Percentiles rank a stretch among this genome's conserved stretches.
phyloP scores from a whole-genome alignment of 1,284 basidiomycete genomes.

The Rhodotorula sp. region DNA sequence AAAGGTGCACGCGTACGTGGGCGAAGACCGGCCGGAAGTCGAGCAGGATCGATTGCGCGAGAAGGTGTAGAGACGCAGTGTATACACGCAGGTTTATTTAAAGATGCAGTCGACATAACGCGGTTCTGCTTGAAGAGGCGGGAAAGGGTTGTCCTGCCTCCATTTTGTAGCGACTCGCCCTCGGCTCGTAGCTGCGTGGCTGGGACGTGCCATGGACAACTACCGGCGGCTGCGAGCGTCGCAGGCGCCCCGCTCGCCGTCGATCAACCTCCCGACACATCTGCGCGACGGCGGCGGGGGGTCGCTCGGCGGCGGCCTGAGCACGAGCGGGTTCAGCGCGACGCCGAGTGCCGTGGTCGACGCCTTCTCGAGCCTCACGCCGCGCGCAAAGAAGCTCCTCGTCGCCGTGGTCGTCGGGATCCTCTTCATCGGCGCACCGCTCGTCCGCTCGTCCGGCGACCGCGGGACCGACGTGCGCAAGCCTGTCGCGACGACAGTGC shows the following conservation, averaged over 20 bases:
- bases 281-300: background rate
- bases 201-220: background rate
- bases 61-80: background rate
- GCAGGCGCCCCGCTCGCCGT: background rate
- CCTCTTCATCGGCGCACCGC: background rate
- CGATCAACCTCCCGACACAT: background rate
- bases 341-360: background rate
- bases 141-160: no score
- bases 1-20: conserved; percentile 41
- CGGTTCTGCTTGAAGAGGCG: no score
- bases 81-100: background rate
- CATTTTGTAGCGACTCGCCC: no score
- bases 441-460: background rate
- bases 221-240: background rate
- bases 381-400: conserved; percentile 3
- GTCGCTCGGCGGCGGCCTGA: background rate
- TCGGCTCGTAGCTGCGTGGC: background rate
- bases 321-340: background rate
- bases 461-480: background rate
- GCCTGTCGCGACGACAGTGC: background rate
- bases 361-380: background rate
- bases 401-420: background rate
- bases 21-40: conserved; percentile 13
- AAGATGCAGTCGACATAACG: no score
- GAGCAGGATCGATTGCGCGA: background rate